These are phyloP conservation scores for Aspergillus asperescens DNA, from an alignment of 495 filamentous ascomycete species.

Conservation along the genomic window DNA sequence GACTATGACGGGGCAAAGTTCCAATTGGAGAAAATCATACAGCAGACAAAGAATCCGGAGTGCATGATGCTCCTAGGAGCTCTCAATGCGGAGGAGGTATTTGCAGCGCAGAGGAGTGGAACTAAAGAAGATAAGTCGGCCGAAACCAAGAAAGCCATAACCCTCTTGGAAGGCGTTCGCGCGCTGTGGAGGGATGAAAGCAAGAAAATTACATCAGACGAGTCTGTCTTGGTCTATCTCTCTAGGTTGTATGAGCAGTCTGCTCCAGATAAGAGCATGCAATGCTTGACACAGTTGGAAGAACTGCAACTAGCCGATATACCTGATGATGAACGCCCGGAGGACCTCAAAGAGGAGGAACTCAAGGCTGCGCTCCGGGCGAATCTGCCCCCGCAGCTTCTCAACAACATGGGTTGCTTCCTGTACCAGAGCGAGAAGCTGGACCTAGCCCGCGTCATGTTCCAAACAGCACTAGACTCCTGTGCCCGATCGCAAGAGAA, in stretches of 20 bases:
- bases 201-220: slow-evolving; percentile 70
- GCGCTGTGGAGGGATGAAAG: slow-evolving; percentile 86
- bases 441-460: slow-evolving; percentile 73
- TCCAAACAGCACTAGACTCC: slow-evolving; percentile 81
- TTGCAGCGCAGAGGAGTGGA: slow-evolving; percentile 62
- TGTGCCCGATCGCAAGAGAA: slow-evolving; percentile 69
- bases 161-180: slow-evolving; percentile 75
- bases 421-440: slow-evolving; percentile 82
- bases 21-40: slow-evolving; percentile 85
- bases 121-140: slow-evolving; percentile 80
- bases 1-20: slow-evolving; percentile 91
- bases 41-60: slow-evolving; percentile 78
- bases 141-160: slow-evolving; percentile 77
- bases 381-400: slow-evolving; percentile 76
- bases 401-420: slow-evolving; percentile 97
- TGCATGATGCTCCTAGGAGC: slow-evolving; percentile 86
- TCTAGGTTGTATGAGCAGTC: slow-evolving; percentile 84
- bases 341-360: slow-evolving; percentile 60
- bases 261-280: slow-evolving; percentile 80
- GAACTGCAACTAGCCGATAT: slow-evolving; percentile 75
- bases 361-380: slow-evolving; percentile 59
- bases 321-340: slow-evolving; percentile 59
- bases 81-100: slow-evolving; percentile 89
- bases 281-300: slow-evolving; percentile 86
- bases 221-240: slow-evolving; percentile 87